Evolutionary conservation across 164 flowering plant genomes (phyloP).

Genomic region (Amborella trichopoda): DNA sequence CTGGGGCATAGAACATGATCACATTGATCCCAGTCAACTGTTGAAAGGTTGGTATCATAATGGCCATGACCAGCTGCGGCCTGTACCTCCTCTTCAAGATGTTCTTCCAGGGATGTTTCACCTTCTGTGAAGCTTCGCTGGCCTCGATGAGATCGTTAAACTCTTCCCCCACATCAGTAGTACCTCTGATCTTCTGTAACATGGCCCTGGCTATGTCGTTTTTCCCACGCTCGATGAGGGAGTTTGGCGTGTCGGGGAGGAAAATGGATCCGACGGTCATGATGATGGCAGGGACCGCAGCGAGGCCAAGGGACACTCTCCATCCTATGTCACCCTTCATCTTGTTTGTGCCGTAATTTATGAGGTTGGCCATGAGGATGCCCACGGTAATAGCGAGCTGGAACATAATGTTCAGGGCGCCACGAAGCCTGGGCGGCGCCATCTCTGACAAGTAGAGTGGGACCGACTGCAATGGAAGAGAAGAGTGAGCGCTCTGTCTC

Average conservation of each 20-base stretch:
- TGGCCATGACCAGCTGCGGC: conserved; percentile 65
- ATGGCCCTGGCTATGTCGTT: conserved; percentile 28
- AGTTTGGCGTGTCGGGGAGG: conserved; percentile 84
- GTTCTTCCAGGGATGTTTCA: conserved; percentile 64
- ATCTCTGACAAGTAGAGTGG: conserved; percentile 77
- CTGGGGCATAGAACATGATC: conserved; percentile 80
- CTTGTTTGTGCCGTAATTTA: conserved; percentile 55
- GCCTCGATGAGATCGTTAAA: conserved; percentile 51
- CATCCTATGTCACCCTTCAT: conserved; percentile 73
- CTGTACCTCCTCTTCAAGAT: conserved; percentile 41
- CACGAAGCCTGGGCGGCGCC: conserved; percentile 74
- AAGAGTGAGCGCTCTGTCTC: neutral
- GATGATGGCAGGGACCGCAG: conserved; percentile 59
- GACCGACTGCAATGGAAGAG: conserved; percentile 28
- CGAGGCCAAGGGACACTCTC: conserved; percentile 57
- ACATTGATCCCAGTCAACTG: conserved; percentile 80
- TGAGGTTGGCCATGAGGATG: conserved; percentile 50
- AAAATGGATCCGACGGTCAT: conserved; percentile 49
- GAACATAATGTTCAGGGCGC: conserved; percentile 67
- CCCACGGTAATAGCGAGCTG: conserved; percentile 70
- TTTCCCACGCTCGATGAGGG: conserved; percentile 46
- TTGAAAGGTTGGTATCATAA: conserved; percentile 60
- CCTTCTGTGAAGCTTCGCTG: conserved; percentile 39
- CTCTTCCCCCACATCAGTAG: conserved; percentile 47
- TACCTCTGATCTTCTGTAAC: conserved; percentile 40